Evolutionary conservation across 2,329 filamentous ascomycete species (phyloP).

Genomic region (Aspergillus sergii): DNA sequence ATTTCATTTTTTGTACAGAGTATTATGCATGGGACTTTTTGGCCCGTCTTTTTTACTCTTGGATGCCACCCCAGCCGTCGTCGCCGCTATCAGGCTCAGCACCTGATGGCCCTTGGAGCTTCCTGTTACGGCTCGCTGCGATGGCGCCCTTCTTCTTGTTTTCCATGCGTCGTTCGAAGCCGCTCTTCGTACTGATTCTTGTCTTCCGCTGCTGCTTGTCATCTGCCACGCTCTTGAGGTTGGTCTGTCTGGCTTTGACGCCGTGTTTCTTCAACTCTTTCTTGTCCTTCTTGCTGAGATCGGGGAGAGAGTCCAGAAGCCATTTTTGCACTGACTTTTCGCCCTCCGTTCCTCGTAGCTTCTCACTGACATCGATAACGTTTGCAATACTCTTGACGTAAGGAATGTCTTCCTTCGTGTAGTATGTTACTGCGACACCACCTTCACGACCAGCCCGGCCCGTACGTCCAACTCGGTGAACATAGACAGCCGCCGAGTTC

Average conservation of each 20-base stretch:
- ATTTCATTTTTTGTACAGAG: slow-evolving; percentile 27
- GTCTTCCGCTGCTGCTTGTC: slow-evolving; percentile 52
- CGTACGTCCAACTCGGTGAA: slow-evolving; percentile 90
- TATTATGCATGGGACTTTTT: not conserved
- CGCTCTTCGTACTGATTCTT: slow-evolving; percentile 70
- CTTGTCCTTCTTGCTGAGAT: slow-evolving; percentile 79
- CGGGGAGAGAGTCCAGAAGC: slow-evolving; percentile 84
- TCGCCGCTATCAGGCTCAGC: slow-evolving; percentile 30
- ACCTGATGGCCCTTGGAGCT: slow-evolving; percentile 22
- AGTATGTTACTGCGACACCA: slow-evolving; percentile 89
- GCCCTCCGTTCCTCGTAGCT: slow-evolving; percentile 57
- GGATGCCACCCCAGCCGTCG: slow-evolving; percentile 43
- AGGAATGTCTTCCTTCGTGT: slow-evolving; percentile 91
- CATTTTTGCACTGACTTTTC: slow-evolving; percentile 73
- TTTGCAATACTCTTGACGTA: slow-evolving; percentile 91
- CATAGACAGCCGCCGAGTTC: slow-evolving; percentile 83
- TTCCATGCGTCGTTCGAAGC: slow-evolving; percentile 50
- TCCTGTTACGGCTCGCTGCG: slow-evolving; percentile 42
- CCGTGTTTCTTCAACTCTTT: slow-evolving; percentile 80
- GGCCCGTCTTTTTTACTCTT: slow-evolving; percentile 31
- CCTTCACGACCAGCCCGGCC: slow-evolving; percentile 85
- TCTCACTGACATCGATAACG: slow-evolving; percentile 82
- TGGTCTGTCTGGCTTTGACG: slow-evolving; percentile 68
- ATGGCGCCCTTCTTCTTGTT: slow-evolving; percentile 51
- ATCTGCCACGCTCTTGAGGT: slow-evolving; percentile 45